Percentiles rank a stretch among this genome's conserved stretches.
Conservation (phyloP, 2,329 filamentous ascomycete genomes). For the Phoma herbarum region DNA sequence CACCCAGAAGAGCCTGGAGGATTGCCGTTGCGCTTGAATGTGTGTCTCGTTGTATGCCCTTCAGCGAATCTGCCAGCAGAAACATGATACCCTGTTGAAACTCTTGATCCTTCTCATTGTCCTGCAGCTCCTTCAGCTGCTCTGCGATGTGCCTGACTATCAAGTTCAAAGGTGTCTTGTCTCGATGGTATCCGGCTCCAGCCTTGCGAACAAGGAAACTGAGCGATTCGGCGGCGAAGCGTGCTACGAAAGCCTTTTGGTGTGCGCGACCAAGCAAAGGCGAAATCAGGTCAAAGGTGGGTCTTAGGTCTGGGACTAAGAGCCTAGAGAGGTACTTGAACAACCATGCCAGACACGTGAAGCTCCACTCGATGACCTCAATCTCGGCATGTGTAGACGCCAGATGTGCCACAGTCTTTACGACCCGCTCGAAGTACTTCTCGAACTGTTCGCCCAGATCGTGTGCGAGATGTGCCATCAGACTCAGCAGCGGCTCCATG, state of each 20-base stretch:
- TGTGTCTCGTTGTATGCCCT: slow-evolving; percentile 66
- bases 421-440: slow-evolving; percentile 79
- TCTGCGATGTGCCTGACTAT: slow-evolving; percentile 77
- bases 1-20: slow-evolving; percentile 59
- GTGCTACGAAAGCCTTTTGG: slow-evolving; percentile 85
- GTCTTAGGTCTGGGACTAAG: slow-evolving; percentile 82
- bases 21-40: slow-evolving; percentile 66
- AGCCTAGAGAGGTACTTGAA: slow-evolving; percentile 96
- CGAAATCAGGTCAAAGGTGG: slow-evolving; percentile 83
- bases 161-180: slow-evolving; percentile 70
- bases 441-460: slow-evolving; percentile 89
- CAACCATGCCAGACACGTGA: slow-evolving; percentile 90
- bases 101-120: slow-evolving; percentile 67
- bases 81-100: slow-evolving; percentile 92
- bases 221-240: slow-evolving; percentile 93
- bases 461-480: slow-evolving; percentile 94
- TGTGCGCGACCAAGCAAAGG: slow-evolving; percentile 83
- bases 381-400: slow-evolving; percentile 80
- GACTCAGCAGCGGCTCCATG: slow-evolving; percentile 83
- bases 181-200: slow-evolving; percentile 77
- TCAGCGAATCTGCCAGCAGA: slow-evolving; percentile 84
- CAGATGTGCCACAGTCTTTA: slow-evolving; percentile 78
- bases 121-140: slow-evolving; percentile 67
- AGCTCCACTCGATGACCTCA: slow-evolving; percentile 97
- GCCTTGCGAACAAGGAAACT: slow-evolving; percentile 94